Evolutionary conservation across 2,329 filamentous ascomycete genomes (phyloP).

Genomic region (Sporothrix dimorphospora): DNA sequence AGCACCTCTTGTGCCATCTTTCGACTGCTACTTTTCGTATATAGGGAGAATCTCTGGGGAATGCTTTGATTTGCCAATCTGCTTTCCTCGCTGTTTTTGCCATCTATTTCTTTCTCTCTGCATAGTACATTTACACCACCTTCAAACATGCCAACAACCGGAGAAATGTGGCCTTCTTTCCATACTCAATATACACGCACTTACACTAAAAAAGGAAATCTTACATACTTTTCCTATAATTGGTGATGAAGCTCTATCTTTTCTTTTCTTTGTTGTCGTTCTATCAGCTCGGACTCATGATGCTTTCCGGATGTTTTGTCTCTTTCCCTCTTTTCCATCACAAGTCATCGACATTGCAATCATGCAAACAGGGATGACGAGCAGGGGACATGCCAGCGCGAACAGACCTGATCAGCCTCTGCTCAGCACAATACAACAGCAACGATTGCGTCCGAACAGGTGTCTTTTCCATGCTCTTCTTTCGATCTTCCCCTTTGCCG

Average conservation of each 20-base stretch:
- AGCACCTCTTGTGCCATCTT: too few relatives aligned
- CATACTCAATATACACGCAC: not conserved
- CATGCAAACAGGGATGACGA: slow-evolving; percentile 1
- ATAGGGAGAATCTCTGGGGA: not conserved
- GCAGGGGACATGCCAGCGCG: slow-evolving; percentile 6
- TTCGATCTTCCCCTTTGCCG: not conserved
- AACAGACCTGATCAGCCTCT: slow-evolving; percentile 21
- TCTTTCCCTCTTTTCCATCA: not conserved
- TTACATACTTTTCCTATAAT: not conserved
- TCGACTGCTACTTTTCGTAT: not conserved
- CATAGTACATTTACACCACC: not conserved
- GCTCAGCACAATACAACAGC: slow-evolving; percentile 6
- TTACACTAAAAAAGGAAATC: not conserved
- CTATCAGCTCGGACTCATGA: not conserved
- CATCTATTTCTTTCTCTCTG: not conserved
- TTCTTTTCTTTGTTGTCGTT: not conserved
- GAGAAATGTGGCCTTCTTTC: slow-evolving; percentile 14
- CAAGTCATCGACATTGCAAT: not conserved
- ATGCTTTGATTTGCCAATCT: not conserved
- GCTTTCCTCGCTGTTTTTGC: not conserved
- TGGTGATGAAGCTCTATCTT: not conserved
- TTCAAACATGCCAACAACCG: not conserved
- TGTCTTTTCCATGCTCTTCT: not conserved
- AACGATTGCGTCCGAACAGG: slow-evolving; percentile 14
- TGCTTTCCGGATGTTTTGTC: not conserved